Percentiles rank a stretch among this genome's conserved stretches.
Conservation (phyloP, 345 rosid species). For the Nephelium lappaceum region DNA sequence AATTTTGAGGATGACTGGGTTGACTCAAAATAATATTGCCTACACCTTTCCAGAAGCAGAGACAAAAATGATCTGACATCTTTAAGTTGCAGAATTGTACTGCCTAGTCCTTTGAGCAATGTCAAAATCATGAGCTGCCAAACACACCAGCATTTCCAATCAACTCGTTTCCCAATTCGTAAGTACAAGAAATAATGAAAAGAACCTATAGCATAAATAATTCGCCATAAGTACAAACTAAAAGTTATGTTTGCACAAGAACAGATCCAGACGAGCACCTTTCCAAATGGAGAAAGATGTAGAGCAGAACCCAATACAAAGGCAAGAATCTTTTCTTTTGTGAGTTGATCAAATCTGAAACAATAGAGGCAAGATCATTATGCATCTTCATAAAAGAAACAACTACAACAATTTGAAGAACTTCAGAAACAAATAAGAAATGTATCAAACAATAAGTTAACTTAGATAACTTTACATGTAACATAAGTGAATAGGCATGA, state of each 20-base stretch:
- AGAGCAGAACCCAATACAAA: slow-evolving; percentile 57
- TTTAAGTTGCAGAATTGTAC: slow-evolving; percentile 48
- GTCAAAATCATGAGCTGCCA: slow-evolving; percentile 77
- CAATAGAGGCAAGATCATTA: neutral
- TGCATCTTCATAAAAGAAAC: neutral
- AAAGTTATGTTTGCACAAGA: neutral
- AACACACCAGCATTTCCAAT: slow-evolving; percentile 19
- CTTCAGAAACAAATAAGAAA: neutral
- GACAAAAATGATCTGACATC: slow-evolving; percentile 61
- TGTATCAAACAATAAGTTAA: neutral
- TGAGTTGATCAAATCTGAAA: slow-evolving; percentile 73
- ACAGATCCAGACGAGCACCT: slow-evolving; percentile 50
- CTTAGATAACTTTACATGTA: neutral
- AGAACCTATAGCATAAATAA: neutral
- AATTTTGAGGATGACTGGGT: slow-evolving; percentile 51
- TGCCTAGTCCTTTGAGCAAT: slow-evolving; percentile 78
- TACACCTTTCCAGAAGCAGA: slow-evolving; percentile 62
- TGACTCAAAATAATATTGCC: slow-evolving; percentile 41
- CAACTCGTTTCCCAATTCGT: neutral
- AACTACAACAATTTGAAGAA: neutral
- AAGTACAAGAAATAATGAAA: neutral
- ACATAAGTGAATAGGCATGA: neutral
- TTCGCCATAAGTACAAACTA: neutral
- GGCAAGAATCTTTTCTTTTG: slow-evolving; percentile 64
- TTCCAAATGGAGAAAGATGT: slow-evolving; percentile 65